Conservation (phyloP, 2,329 filamentous ascomycete genomes). For the Curvularia sp. region DNA sequence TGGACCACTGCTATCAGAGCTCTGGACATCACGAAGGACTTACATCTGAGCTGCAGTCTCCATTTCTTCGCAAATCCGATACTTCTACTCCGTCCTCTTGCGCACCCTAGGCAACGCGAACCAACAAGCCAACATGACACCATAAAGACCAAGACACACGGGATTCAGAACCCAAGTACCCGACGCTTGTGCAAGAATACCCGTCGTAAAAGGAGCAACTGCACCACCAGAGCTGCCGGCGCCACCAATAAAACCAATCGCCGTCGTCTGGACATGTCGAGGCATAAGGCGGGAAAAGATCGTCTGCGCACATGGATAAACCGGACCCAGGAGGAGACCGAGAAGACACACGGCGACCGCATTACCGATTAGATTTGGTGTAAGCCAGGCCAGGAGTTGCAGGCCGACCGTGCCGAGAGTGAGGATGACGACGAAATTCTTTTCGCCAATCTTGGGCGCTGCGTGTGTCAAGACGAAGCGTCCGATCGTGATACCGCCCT, state of each 20-base stretch:
- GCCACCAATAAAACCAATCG: slow-evolving; percentile 71
- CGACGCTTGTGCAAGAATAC: slow-evolving; percentile 66
- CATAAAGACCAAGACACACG: slow-evolving; percentile 70
- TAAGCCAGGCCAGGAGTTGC: slow-evolving; percentile 78
- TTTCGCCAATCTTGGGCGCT: slow-evolving; percentile 73
- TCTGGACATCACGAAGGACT: background rate
- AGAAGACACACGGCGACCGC: slow-evolving; percentile 64
- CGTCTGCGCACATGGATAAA: slow-evolving; percentile 76
- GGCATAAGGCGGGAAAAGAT: slow-evolving; percentile 69
- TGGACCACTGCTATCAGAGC: background rate
- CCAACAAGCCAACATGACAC: slow-evolving; percentile 71
- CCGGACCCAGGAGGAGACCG: slow-evolving; percentile 76
- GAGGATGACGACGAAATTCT: slow-evolving; percentile 69
- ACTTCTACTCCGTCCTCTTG: slow-evolving; percentile 66
- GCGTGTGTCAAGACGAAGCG: slow-evolving; percentile 74
- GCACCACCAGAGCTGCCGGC: slow-evolving; percentile 74
- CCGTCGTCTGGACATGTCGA: slow-evolving; percentile 65
- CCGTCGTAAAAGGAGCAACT: slow-evolving; percentile 70
- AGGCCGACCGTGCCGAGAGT: slow-evolving; percentile 68
- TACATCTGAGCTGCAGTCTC: background rate
- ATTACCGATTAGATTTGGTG: slow-evolving; percentile 70
- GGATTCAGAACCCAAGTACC: slow-evolving; percentile 71
- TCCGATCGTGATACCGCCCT: slow-evolving; percentile 77
- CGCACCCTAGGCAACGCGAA: slow-evolving; percentile 61
- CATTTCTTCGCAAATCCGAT: slow-evolving; percentile 1